Evolutionary conservation across 108 stramenopile species (phyloP), one percentile per base, ranked within the genome.

Genomic region (Ochromonas danica): DNA sequence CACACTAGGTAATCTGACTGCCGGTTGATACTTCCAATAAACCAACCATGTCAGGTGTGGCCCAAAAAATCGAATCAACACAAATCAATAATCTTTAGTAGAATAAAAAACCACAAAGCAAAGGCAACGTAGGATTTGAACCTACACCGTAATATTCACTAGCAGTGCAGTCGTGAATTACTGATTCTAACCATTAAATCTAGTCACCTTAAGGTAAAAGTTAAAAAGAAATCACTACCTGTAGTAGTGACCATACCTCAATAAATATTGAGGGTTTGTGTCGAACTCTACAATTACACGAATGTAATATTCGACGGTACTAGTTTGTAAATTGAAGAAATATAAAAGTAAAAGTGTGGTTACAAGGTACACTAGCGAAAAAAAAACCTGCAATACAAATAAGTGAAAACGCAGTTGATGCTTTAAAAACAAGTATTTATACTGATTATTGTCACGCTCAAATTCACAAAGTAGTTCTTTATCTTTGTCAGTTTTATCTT

Each of bases 361-460:
- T 57, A 57, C 51, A 57, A 57, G 51, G 51, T 57, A 57, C 51
- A 57, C 51, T 57, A 57, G 51, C 51, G 51, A 57, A 57, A 57
- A 57, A 57, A 57, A 57, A 57, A 57, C 51, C 51, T 57, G 51
- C 51, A 57, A 57, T 57, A 57, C 51, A 22, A 57, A 57, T 57
- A 57, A 57, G 51, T 57, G 51, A 57, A 57, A 57, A 57, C 51
- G 51, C 51, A 57, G 51, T 57, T 57, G 51, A 57, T 57, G 51
- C 51, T 57, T 57, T 57, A 57, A 57, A 57, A 57, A 57, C 51
- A 57, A 57, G 51, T 57, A 57, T 57, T 57, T 57, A 57, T 57
- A 57, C 51, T 57, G 51, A 57, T 57, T 57, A 57, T 57, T 57
- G 51, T 57, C 51, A 57, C 51, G 51, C 51, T 57, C 51, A 57